phyloP scores from a whole-genome alignment of 306 rosid species.

The Vigna angularis region DNA sequence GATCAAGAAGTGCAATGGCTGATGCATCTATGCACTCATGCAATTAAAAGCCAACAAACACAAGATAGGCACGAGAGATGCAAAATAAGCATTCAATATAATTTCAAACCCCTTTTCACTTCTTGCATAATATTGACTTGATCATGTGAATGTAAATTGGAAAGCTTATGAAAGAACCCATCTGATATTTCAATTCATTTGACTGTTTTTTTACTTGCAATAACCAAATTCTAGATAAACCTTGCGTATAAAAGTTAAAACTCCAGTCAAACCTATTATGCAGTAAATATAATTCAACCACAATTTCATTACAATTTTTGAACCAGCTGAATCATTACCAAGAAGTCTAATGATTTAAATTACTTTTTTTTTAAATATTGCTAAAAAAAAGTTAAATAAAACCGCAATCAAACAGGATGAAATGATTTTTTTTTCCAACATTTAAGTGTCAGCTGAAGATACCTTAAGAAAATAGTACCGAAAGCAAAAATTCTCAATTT shows the following conservation, averaged over 20 bases:
- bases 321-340: neutral
- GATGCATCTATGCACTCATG: neutral
- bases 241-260: neutral
- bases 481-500: neutral
- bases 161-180: neutral
- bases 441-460: neutral
- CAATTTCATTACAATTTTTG: neutral
- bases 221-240: neutral
- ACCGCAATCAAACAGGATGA: neutral
- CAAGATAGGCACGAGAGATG: too few species aligned
- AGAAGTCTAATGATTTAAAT: neutral
- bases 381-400: neutral
- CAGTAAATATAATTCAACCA: constrained; percentile 4
- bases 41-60: too few species aligned
- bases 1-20: neutral
- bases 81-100: too few species aligned
- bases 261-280: neutral
- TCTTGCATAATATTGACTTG: too few species aligned
- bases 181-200: neutral
- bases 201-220: neutral
- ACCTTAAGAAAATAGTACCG: neutral
- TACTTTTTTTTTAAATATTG: neutral
- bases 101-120: too few species aligned
- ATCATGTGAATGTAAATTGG: too few species aligned
- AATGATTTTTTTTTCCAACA: neutral